Percentiles rank a stretch among this genome's conserved stretches.
phyloP scores from a whole-genome alignment of 331 rosid genomes.

The Acacia pycnantha region DNA sequence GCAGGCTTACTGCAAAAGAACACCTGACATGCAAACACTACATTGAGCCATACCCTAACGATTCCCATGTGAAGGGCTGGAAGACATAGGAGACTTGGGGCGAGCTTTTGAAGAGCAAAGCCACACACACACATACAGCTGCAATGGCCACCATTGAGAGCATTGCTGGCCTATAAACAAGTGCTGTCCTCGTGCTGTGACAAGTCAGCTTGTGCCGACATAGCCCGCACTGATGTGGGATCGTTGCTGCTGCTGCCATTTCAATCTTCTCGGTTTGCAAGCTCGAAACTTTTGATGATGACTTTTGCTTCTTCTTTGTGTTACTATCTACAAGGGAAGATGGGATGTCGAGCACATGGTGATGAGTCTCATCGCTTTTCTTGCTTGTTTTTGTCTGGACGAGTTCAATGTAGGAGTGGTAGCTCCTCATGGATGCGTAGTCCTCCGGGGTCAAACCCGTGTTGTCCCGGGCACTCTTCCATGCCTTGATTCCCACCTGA shows the following conservation, averaged over 20 bases:
- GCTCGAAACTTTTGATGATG: constrained; percentile 42
- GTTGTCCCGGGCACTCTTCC: constrained; percentile 65
- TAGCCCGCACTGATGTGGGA: constrained; percentile 38
- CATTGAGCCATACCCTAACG: constrained; percentile 69
- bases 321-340: constrained; percentile 36
- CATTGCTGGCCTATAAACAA: constrained; percentile 84
- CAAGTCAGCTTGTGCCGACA: constrained; percentile 56
- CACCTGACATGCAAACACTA: constrained; percentile 32
- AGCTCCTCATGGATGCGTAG: constrained; percentile 63
- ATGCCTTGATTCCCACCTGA: constrained; percentile 87
- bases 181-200: constrained; percentile 44
- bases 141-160: constrained; percentile 93
- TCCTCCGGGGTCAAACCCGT: constrained; percentile 71
- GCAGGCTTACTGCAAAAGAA: background rate
- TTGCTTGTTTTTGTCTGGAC: constrained; percentile 61
- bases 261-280: constrained; percentile 48
- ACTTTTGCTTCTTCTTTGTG: constrained; percentile 39
- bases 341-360: constrained; percentile 66
- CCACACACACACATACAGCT: constrained; percentile 96
- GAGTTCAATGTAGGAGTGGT: constrained; percentile 64
- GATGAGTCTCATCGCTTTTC: constrained; percentile 34
- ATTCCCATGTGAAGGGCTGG: constrained; percentile 93
- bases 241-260: constrained; percentile 26
- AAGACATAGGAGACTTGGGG: constrained; percentile 73
- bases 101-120: constrained; percentile 89